Percentiles rank a stretch among this genome's conserved stretches.
phyloP scores from a whole-genome alignment of 129 eudicot genomes.

The Cynara cardunculus region DNA sequence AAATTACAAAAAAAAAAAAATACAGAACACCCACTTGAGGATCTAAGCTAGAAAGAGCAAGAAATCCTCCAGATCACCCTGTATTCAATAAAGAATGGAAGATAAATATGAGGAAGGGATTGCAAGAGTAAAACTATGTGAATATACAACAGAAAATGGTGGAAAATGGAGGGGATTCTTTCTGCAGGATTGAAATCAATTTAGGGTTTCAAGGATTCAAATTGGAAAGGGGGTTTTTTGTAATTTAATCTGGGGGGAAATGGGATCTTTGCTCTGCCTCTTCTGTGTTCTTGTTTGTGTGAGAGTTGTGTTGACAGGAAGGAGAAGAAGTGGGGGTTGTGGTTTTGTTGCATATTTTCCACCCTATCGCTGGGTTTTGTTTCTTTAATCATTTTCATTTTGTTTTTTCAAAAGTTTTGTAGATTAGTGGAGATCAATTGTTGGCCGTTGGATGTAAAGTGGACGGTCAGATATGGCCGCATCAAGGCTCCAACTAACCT shows the following conservation, averaged over 20 bases:
- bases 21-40: slow-evolving; percentile 1
- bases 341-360: slow-evolving; percentile 14
- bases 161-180: slow-evolving; percentile 3
- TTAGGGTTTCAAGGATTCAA: slow-evolving; percentile 4
- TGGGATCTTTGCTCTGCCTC: slow-evolving; percentile 22
- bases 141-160: not conserved
- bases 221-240: not conserved
- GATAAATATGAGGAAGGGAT: not conserved
- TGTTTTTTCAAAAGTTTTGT: not conserved
- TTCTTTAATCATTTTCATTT: not conserved
- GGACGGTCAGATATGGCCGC: slow-evolving; percentile 15
- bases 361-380: slow-evolving; percentile 22
- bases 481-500: slow-evolving; percentile 22
- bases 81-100: slow-evolving; percentile 14
- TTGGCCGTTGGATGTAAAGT: slow-evolving; percentile 21
- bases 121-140: not conserved
- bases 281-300: slow-evolving; percentile 22
- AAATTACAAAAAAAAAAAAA: not conserved
- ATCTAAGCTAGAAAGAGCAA: slow-evolving; percentile 18
- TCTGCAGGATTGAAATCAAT: not conserved
- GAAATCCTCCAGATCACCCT: slow-evolving; percentile 16
- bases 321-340: slow-evolving; percentile 12
- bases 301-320: slow-evolving; percentile 3
- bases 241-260: not conserved
- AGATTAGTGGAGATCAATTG: not conserved